Evolutionary conservation across 2,329 filamentous ascomycete species (phyloP), one percentile per base, ranked within the genome.

Genomic region (Byssoonygena ceratinophila): DNA sequence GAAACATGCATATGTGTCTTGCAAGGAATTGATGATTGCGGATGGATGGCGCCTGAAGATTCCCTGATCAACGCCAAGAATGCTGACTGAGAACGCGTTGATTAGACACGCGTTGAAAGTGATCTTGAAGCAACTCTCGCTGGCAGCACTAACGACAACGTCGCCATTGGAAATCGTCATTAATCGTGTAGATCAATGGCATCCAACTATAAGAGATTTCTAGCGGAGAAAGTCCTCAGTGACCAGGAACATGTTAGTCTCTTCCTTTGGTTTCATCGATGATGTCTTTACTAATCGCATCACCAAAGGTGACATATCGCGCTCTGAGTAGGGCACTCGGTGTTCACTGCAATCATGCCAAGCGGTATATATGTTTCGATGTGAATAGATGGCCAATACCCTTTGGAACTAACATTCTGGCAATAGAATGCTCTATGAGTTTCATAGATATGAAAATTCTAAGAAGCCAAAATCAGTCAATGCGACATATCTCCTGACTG

Each of bases 401-500:
- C 3, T 20, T 23, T 45, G 22, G 27, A 29, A 48, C 4, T 54
- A 58, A 18, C 1, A 31, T 1, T 34, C n/a, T 12, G n/a, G 27
- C 31, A 43, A 16, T 49, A 94, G 84, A 67, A 94, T 92, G 79
- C 80, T 90, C 14, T 94, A 81, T 68, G 86, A 94, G 29, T 97
- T 94, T 60, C 81, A 96, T 66, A 76, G 77, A 57, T 79, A 76
- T 53, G 85, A 94, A 65, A 94, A 89, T 67, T 76, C 74, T 51
- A 87, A 84, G 67, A 84, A 82, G 55, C 76, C 85, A 0, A 78
- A 81, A 20, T 83, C 81, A 23, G 75, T 96, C n/a, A 81, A 94
- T 70, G 92, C 91, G 41, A 96, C 89, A n/a, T 98, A 96, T 69
- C 74, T 96, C 46, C 66, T 98, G 43, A 85, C 83, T 47, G 92